phyloP scores from a whole-genome alignment of 148 eudicot species.

The Arctostaphylos glauca region DNA sequence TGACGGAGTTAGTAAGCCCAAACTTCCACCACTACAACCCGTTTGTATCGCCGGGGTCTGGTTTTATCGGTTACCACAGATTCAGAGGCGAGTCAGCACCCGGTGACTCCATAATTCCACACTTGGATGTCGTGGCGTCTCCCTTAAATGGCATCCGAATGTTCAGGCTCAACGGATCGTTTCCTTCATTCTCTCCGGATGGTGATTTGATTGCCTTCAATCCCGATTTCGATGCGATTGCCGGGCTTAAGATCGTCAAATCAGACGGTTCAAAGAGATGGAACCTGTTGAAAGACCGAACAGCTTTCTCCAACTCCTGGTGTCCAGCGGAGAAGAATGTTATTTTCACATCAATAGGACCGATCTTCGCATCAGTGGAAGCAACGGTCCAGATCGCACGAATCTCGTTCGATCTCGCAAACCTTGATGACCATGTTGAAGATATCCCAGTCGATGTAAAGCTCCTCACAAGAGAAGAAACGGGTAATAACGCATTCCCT shows the following conservation, averaged over 20 bases:
- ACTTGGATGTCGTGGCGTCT: constrained; percentile 39
- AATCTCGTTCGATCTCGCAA: constrained; percentile 32
- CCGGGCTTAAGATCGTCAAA: constrained; percentile 57
- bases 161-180: constrained; percentile 58
- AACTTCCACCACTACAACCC: constrained; percentile 77
- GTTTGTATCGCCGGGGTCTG: constrained; percentile 57
- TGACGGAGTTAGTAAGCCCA: constrained; percentile 55
- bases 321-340: constrained; percentile 46
- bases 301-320: constrained; percentile 64
- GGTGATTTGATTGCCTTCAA: constrained; percentile 63
- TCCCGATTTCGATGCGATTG: constrained; percentile 33
- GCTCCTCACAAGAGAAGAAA: constrained; percentile 50
- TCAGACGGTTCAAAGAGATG: constrained; percentile 72
- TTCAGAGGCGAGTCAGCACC: constrained; percentile 44
- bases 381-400: constrained; percentile 71
- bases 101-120: constrained; percentile 35
- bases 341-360: constrained; percentile 67
- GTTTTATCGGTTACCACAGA: constrained; percentile 67
- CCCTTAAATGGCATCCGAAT: constrained; percentile 40
- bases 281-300: constrained; percentile 43
- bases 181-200: constrained; percentile 60
- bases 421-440: constrained; percentile 19
- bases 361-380: constrained; percentile 49
- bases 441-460: constrained; percentile 34
- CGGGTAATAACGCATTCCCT: constrained; percentile 81